Conservation (phyloP, 2,329 filamentous ascomycete species). For the Fusarium bulbicola region DNA sequence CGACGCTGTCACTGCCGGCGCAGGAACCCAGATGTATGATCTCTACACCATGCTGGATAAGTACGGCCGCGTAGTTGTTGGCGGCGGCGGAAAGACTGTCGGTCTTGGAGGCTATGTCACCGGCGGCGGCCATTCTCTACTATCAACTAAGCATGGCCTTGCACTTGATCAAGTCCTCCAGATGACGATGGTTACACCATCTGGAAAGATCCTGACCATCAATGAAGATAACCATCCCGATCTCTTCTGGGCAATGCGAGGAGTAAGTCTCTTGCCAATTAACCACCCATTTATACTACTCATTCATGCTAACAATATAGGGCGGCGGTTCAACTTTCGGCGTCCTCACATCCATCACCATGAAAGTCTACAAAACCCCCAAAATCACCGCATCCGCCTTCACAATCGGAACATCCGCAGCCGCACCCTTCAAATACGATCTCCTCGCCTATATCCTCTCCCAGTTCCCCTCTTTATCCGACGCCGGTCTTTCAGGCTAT, state of each 20-base stretch:
- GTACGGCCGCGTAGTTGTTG: conserved; percentile 60
- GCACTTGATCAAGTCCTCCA: conserved; percentile 69
- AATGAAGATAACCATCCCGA: conserved; percentile 64
- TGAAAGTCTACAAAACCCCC: conserved; percentile 59
- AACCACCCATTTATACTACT: background rate
- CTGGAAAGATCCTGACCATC: conserved; percentile 58
- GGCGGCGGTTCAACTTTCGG: conserved; percentile 70
- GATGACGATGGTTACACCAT: conserved; percentile 64
- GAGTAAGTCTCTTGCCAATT: conserved; percentile 50
- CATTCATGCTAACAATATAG: conserved; percentile 39
- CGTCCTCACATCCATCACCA: conserved; percentile 65
- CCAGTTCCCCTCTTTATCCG: conserved; percentile 56
- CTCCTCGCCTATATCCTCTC: conserved; percentile 58
- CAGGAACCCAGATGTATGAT: conserved; percentile 62
- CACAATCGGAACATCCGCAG: conserved; percentile 35
- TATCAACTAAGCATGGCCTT: conserved; percentile 65
- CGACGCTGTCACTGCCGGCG: conserved; percentile 61
- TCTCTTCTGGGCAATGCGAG: conserved; percentile 71
- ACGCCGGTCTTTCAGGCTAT: conserved; percentile 62
- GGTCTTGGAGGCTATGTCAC: conserved; percentile 69
- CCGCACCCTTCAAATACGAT: conserved; percentile 53
- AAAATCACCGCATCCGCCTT: conserved; percentile 42
- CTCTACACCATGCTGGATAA: conserved; percentile 56
- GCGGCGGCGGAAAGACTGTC: conserved; percentile 64
- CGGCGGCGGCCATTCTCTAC: conserved; percentile 67